Evolutionary conservation across 2,329 filamentous ascomycete species (phyloP).

Genomic region (Bertia moriformis): DNA sequence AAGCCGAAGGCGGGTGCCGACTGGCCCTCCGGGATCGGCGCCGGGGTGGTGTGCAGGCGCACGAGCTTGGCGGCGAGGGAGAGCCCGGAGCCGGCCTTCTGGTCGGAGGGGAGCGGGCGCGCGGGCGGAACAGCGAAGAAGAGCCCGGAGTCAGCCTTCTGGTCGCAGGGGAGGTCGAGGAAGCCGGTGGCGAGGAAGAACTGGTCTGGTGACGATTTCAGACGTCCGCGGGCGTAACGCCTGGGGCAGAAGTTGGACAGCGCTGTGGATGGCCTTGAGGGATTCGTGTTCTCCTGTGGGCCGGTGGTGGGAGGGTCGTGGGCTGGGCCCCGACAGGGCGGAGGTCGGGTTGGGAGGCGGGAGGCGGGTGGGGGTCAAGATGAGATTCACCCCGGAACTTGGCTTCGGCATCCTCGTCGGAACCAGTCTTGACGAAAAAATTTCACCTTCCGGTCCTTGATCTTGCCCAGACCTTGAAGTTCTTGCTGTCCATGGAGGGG

Average conservation of each 20-base stretch:
- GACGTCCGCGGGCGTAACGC: not conserved
- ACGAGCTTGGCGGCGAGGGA: not conserved
- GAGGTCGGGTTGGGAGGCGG: too few relatives aligned
- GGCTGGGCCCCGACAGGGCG: too few relatives aligned
- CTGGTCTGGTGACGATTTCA: not conserved
- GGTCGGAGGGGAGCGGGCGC: too few relatives aligned
- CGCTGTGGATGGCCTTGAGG: not conserved
- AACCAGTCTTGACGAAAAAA: not conserved
- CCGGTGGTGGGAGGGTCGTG: too few relatives aligned
- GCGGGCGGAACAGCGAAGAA: too few relatives aligned
- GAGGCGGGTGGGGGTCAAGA: not conserved
- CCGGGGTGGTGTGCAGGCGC: not conserved
- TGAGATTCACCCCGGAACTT: not conserved
- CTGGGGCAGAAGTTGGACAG: not conserved
- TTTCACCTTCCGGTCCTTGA: not conserved
- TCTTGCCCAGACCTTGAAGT: not conserved
- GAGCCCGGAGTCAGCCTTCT: too few relatives aligned
- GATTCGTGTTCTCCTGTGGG: not conserved
- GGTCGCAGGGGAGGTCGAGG: not conserved
- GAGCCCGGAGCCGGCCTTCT: not conserved
- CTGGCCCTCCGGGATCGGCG: not conserved
- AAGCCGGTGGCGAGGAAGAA: not conserved
- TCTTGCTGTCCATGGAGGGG: not conserved
- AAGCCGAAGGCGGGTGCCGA: not conserved
- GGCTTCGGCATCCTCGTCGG: not conserved